phyloP scores from a whole-genome alignment of 2,329 filamentous ascomycete species.

The Xylaria hypoxylon region DNA sequence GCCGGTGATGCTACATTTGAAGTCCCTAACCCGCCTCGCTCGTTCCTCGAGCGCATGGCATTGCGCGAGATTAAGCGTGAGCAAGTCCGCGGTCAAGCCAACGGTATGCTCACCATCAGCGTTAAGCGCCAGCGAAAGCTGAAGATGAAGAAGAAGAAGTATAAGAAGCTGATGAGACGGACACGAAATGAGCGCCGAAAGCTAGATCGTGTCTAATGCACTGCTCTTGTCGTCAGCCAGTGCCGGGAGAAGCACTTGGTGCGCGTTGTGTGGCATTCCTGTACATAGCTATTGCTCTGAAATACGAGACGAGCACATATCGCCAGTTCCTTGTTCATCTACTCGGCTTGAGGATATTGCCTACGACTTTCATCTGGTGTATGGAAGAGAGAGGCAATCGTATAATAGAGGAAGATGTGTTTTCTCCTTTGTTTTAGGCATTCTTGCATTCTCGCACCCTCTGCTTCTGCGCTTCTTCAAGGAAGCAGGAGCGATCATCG shows the following conservation, averaged over 20 bases:
- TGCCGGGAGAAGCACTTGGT: constrained; percentile 4
- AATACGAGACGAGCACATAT: constrained; percentile 18
- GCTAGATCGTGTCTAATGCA: constrained; percentile 72
- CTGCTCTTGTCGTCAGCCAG: not conserved
- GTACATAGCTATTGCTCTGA: constrained; percentile 34
- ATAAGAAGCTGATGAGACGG: constrained; percentile 97
- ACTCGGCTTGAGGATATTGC: constrained; percentile 9
- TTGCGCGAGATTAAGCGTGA: constrained; percentile 71
- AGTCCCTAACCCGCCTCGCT: constrained; percentile 51
- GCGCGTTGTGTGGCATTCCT: constrained; percentile 21
- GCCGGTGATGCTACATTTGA: constrained; percentile 6
- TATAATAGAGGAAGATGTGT: constrained; percentile 11
- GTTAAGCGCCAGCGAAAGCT: constrained; percentile 92
- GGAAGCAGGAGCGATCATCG: constrained; percentile 14
- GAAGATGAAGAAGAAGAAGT: constrained; percentile 99
- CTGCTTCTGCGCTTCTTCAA: constrained; percentile 14
- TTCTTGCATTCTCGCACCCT: constrained; percentile 34
- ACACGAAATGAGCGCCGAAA: constrained; percentile 90
- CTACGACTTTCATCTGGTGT: constrained; percentile 45
- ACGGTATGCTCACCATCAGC: constrained; percentile 82
- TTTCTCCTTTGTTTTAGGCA: constrained; percentile 34
- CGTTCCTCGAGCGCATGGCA: constrained; percentile 78
- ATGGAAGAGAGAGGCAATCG: constrained; percentile 36
- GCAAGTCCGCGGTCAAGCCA: constrained; percentile 61
- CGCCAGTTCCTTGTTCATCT: constrained; percentile 14